A percentile compares a stretch with the other conserved stretches of the same genome.
These are phyloP conservation scores for Starmerella riodocensis DNA, from an alignment of 805 yeast species.

Conservation along the genomic window DNA sequence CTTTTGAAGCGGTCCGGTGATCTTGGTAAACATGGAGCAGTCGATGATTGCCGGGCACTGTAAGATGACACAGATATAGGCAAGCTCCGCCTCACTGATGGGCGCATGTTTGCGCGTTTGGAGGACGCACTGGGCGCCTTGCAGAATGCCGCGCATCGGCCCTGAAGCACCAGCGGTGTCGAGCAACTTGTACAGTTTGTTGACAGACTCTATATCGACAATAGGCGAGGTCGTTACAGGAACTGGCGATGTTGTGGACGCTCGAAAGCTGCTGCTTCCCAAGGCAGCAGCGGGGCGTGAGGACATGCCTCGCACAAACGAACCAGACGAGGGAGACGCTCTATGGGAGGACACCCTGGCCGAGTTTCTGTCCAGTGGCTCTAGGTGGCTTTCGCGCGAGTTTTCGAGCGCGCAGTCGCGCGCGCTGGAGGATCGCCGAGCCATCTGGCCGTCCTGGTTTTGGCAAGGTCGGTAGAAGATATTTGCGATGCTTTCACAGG, in stretches of 20 bases:
- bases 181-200: slow-evolving; percentile 14
- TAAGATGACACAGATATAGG: slow-evolving; percentile 18
- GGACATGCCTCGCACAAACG: too few relatives aligned
- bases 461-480: slow-evolving; percentile 9
- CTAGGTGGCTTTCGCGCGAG: neutral
- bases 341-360: neutral
- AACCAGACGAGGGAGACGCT: neutral
- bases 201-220: slow-evolving; percentile 7
- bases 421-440: neutral
- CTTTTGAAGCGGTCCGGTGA: slow-evolving; percentile 24
- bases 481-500: slow-evolving; percentile 12
- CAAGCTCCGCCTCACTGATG: slow-evolving; percentile 14
- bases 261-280: too few relatives aligned
- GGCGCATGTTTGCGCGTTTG: slow-evolving; percentile 17
- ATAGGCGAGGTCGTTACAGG: too few relatives aligned
- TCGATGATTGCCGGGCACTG: slow-evolving; percentile 21
- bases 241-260: too few relatives aligned
- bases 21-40: slow-evolving; percentile 24
- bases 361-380: neutral
- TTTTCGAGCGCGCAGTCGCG: neutral
- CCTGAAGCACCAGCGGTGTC: slow-evolving; percentile 16
- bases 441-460: neutral
- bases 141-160: slow-evolving; percentile 23
- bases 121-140: slow-evolving; percentile 22
- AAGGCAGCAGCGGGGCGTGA: too few relatives aligned